A percentile compares a stretch with the other conserved stretches of the same genome.
Evolutionary conservation across 75 land plant genomes (phyloP).

Genomic region (Sequoia sempervirens): DNA sequence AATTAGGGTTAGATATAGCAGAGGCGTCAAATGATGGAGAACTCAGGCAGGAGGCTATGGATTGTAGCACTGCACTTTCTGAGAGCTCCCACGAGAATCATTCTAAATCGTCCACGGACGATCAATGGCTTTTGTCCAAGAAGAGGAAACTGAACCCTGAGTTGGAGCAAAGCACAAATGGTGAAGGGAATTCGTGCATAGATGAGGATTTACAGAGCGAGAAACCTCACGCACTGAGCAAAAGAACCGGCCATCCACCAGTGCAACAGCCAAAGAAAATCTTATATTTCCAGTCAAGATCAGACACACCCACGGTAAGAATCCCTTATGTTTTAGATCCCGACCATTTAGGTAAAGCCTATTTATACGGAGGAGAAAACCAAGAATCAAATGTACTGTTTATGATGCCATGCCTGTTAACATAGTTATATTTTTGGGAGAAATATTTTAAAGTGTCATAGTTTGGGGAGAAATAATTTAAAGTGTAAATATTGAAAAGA

Average conservation of each 20-base stretch:
- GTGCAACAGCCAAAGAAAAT: background rate
- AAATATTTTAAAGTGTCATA: too few species aligned
- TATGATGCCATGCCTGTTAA: too few species aligned
- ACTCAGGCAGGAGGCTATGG: background rate
- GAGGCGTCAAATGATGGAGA: background rate
- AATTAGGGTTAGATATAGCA: background rate
- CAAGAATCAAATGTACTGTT: too few species aligned
- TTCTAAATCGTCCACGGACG: background rate
- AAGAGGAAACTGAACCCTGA: background rate
- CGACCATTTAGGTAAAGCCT: background rate
- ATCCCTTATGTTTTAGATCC: background rate
- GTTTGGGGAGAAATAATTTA: too few species aligned
- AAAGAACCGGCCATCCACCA: background rate
- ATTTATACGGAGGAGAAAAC: background rate
- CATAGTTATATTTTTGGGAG: too few species aligned
- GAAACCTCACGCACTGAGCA: background rate
- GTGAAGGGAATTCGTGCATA: background rate
- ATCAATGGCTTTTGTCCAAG: background rate
- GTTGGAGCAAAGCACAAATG: background rate
- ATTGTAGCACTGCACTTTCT: background rate
- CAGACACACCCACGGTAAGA: background rate
- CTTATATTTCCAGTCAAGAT: background rate
- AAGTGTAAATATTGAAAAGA: too few species aligned
- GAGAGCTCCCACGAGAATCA: background rate
- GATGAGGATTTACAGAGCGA: background rate